Conservation (phyloP, 2,329 filamentous ascomycete species). For the Samsoniella hepiali region DNA sequence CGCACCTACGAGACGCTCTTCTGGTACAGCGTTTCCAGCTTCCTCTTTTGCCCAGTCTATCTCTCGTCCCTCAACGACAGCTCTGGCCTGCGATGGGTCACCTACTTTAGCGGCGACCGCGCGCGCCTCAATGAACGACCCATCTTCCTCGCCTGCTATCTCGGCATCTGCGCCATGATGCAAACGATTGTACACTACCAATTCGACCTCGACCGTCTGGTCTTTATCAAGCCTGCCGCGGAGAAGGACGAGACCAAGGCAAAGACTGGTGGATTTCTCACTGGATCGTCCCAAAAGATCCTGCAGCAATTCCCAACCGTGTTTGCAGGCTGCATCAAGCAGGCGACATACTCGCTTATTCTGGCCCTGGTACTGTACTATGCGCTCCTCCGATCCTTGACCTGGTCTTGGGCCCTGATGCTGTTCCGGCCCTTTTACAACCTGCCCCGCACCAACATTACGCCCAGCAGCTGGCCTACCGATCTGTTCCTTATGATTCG, state of each 20-base stretch:
- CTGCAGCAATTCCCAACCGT: slow-evolving; percentile 39
- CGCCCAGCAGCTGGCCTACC: slow-evolving; percentile 56
- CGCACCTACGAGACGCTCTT: slow-evolving; percentile 66
- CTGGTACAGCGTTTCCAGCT: slow-evolving; percentile 76
- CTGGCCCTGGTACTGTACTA: slow-evolving; percentile 59
- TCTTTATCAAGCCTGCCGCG: slow-evolving; percentile 29
- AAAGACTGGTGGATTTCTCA: slow-evolving; percentile 25
- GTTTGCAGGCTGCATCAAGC: slow-evolving; percentile 37
- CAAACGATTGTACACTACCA: slow-evolving; percentile 70
- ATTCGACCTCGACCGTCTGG: slow-evolving; percentile 68
- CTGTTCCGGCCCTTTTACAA: slow-evolving; percentile 72
- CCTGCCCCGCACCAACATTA: slow-evolving; percentile 67
- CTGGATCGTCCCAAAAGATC: slow-evolving; percentile 35
- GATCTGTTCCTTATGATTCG: slow-evolving; percentile 54
- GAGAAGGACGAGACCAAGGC: slow-evolving; percentile 23
- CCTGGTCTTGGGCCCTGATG: slow-evolving; percentile 68
- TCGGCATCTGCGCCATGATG: slow-evolving; percentile 64
- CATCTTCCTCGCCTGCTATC: slow-evolving; percentile 72
- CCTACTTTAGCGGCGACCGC: slow-evolving; percentile 67
- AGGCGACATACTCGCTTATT: slow-evolving; percentile 39
- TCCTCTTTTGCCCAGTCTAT: slow-evolving; percentile 76
- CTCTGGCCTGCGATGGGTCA: slow-evolving; percentile 69
- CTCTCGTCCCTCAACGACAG: slow-evolving; percentile 63
- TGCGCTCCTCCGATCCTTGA: slow-evolving; percentile 56
- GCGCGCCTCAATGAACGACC: slow-evolving; percentile 80